Evolutionary conservation across 345 rosid species (phyloP).

Genomic region (Salix koriyanagi): DNA sequence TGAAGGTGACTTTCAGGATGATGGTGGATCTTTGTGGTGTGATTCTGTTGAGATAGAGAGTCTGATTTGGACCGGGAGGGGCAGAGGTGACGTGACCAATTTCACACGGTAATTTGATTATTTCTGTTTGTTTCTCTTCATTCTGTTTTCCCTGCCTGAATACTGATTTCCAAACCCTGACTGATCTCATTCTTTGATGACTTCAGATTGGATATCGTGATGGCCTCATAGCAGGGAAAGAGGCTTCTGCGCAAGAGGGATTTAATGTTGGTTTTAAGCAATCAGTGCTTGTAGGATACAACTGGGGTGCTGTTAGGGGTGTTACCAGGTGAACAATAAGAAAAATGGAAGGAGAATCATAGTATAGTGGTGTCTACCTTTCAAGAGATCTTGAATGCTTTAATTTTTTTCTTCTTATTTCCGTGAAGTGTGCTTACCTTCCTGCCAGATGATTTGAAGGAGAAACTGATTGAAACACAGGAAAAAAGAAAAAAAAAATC

Average conservation of each 20-base stretch:
- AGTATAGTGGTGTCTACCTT: background rate
- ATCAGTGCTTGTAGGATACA: conserved; percentile 57
- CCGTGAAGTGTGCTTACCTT: conserved; percentile 52
- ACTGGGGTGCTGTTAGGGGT: conserved; percentile 77
- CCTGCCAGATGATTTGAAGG: conserved; percentile 53
- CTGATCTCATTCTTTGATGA: background rate
- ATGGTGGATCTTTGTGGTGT: conserved; percentile 43
- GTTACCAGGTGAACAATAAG: conserved; percentile 51
- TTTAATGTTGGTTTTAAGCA: conserved; percentile 68
- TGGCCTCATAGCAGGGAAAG: conserved; percentile 70
- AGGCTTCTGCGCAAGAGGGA: conserved; percentile 73
- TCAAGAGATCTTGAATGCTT: background rate
- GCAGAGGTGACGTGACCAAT: conserved; percentile 38
- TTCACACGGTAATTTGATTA: conserved; percentile 44
- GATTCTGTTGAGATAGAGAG: conserved; percentile 39
- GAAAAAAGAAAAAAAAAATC: conserved; percentile 40
- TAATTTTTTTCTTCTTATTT: background rate
- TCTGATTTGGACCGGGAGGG: conserved; percentile 44
- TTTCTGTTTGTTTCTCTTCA: background rate
- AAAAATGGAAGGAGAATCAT: background rate
- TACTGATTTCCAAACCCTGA: conserved; percentile 2
- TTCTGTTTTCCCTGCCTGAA: background rate
- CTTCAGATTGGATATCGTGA: conserved; percentile 75
- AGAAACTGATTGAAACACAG: conserved; percentile 42
- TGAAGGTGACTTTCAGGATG: conserved; percentile 24